Conservation (phyloP, 441 rosid genomes). For the California macrophylla region DNA sequence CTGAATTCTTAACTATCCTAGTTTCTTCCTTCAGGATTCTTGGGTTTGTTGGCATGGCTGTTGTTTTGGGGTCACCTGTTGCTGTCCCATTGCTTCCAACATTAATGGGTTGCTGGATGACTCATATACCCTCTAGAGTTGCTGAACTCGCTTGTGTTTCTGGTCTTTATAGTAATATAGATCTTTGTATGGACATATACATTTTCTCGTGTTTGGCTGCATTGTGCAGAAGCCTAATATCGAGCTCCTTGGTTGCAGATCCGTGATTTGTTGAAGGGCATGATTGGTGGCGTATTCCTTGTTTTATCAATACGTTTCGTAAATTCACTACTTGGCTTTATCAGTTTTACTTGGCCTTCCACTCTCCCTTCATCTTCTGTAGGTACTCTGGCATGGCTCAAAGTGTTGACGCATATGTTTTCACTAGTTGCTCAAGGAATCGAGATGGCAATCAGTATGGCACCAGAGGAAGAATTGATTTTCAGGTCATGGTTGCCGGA, state of each 20-base stretch:
- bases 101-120: conserved; percentile 73
- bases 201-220: conserved; percentile 1
- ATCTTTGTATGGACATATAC: neutral
- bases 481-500: conserved; percentile 84
- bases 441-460: conserved; percentile 51
- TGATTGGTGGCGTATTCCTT: conserved; percentile 61
- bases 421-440: conserved; percentile 46
- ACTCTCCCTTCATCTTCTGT: conserved; percentile 36
- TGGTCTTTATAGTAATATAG: conserved; percentile 86
- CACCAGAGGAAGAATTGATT: conserved; percentile 75
- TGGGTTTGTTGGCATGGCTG: conserved; percentile 69
- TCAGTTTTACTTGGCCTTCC: conserved; percentile 51
- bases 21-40: conserved; percentile 45
- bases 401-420: conserved; percentile 34
- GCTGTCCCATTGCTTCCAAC: conserved; percentile 81
- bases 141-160: conserved; percentile 62
- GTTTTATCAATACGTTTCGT: conserved; percentile 49
- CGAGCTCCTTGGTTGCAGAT: conserved; percentile 41
- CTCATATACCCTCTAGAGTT: conserved; percentile 47
- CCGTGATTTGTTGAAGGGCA: conserved; percentile 45
- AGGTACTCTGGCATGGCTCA: conserved; percentile 35
- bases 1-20: conserved; percentile 14
- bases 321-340: conserved; percentile 56
- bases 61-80: conserved; percentile 87
- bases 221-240: conserved; percentile 9